phyloP scores from a whole-genome alignment of 2,329 filamentous ascomycete genomes.

The Canariomyces notabilis region DNA sequence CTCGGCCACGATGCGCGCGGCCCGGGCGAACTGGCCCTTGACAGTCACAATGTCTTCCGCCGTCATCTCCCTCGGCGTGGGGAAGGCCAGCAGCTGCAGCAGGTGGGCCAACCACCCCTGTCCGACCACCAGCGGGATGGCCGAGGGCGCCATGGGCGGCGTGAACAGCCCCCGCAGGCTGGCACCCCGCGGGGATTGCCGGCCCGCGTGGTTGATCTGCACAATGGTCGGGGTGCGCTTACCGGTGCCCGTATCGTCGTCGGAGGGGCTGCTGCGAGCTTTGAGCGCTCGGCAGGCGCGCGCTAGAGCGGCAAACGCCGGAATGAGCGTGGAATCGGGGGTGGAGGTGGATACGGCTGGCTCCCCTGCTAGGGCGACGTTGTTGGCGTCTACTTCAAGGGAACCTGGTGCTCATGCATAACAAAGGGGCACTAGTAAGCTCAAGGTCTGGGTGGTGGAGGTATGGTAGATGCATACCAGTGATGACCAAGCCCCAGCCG shows the following conservation, averaged over 20 bases:
- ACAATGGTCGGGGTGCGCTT: conserved; percentile 47
- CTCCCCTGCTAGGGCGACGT: conserved; percentile 35
- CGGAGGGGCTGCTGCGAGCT: too few relatives aligned
- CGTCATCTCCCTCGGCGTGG: conserved; percentile 54
- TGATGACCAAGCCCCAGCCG: conserved; percentile 50
- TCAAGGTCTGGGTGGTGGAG: too few relatives aligned
- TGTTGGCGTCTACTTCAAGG: conserved; percentile 37
- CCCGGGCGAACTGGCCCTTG: conserved; percentile 47
- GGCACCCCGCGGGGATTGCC: conserved; percentile 38
- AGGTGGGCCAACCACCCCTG: conserved; percentile 32
- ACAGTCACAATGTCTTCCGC: conserved; percentile 48
- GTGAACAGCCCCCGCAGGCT: conserved; percentile 42
- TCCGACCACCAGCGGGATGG: conserved; percentile 40
- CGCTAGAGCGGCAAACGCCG: conserved; percentile 36
- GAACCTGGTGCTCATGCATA: too few relatives aligned
- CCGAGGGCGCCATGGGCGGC: conserved; percentile 40
- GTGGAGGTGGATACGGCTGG: conserved; percentile 30
- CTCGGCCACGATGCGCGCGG: conserved; percentile 43
- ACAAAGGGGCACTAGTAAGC: too few relatives aligned
- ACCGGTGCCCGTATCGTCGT: conserved; percentile 39
- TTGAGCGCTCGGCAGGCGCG: conserved; percentile 50
- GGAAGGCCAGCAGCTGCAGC: conserved; percentile 37
- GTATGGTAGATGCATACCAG: conserved; percentile 28
- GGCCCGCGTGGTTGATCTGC: conserved; percentile 59
- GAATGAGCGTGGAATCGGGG: conserved; percentile 27